Evolutionary conservation across 2,329 filamentous ascomycete species (phyloP).

Genomic region (Alternaria panax): DNA sequence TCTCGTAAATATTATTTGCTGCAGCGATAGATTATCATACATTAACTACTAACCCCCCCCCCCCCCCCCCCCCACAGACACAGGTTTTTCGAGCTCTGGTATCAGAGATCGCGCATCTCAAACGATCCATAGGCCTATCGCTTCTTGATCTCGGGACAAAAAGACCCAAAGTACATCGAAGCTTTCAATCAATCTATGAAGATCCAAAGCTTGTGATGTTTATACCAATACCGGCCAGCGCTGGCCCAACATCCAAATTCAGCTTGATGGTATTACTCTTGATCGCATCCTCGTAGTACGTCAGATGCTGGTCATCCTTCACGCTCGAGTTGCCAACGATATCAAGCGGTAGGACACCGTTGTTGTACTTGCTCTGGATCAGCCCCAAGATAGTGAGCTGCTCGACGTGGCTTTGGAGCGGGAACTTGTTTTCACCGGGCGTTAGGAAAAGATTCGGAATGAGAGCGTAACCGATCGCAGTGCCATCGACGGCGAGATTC

Average conservation of each 20-base stretch:
- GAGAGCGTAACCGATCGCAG: constrained; percentile 62
- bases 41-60: not conserved
- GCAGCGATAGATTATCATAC: constrained; percentile 7
- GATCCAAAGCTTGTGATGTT: constrained; percentile 29
- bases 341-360: constrained; percentile 63
- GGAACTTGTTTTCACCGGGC: constrained; percentile 65
- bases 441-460: constrained; percentile 66
- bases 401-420: constrained; percentile 63
- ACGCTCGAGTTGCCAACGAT: constrained; percentile 62
- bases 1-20: not conserved
- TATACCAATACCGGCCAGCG: constrained; percentile 36
- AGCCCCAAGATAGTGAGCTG: constrained; percentile 59
- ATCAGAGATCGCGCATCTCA: too few relatives aligned
- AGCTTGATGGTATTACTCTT: constrained; percentile 60
- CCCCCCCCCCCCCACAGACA: not conserved
- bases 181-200: not conserved
- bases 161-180: not conserved
- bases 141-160: not conserved
- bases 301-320: constrained; percentile 60
- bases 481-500: constrained; percentile 62
- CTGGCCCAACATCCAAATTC: constrained; percentile 55
- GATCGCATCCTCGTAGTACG: constrained; percentile 66
- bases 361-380: constrained; percentile 59
- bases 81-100: not conserved
- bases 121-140: too few relatives aligned